Evolutionary conservation across 108 stramenopile genomes (phyloP).

Genomic region (Pseudonitzschia pungens): DNA sequence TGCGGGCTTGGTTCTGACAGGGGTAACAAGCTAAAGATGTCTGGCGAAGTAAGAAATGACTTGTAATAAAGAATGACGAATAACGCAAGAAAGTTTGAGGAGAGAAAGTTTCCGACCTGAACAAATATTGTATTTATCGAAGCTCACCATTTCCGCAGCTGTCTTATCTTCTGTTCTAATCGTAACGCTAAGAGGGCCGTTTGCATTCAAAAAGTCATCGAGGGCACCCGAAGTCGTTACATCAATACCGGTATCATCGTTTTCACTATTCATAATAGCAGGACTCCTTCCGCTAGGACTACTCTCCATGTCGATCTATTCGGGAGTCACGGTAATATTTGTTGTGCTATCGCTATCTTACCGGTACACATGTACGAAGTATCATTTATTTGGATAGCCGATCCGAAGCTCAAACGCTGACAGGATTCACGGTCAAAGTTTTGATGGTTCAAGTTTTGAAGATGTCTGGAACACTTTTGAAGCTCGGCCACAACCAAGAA

Average conservation of each 20-base stretch:
- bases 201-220: conserved; percentile 13
- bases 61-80: neutral
- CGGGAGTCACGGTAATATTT: neutral
- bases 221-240: neutral
- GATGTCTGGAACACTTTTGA: too few relatives aligned
- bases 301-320: neutral
- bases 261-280: neutral
- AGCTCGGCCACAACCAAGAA: too few relatives aligned
- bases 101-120: neutral
- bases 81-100: neutral
- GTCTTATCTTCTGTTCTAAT: conserved; percentile 12
- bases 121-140: neutral
- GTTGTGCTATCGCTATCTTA: too few relatives aligned
- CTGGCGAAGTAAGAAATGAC: conserved; percentile 10
- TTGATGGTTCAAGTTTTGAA: too few relatives aligned
- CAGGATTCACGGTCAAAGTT: too few relatives aligned
- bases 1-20: neutral
- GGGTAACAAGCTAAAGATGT: neutral
- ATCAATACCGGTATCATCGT: neutral
- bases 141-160: conserved; percentile 6
- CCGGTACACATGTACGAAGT: too few relatives aligned
- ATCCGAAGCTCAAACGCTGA: too few relatives aligned
- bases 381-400: too few relatives aligned
- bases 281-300: neutral
- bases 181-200: conserved; percentile 1